phyloP scores from a whole-genome alignment of 176 grass and related monocot genomes.

The Bothriochloa decipiens region DNA sequence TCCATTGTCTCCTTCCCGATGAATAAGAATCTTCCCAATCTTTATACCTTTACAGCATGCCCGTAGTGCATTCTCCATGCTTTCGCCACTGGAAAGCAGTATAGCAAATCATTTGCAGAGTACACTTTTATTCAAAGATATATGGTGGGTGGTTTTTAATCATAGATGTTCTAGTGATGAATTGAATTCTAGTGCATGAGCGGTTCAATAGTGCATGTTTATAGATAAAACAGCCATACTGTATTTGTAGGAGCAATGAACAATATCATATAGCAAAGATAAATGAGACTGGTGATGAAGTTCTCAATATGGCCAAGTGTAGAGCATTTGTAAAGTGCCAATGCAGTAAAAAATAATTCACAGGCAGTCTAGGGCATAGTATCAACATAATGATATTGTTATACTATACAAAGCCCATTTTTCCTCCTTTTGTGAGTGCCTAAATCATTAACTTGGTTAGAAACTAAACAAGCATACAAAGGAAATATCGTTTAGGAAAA shows the following conservation, averaged over 20 bases:
- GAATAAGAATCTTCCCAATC: slow-evolving; percentile 95
- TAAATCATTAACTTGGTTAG: slow-evolving; percentile 1
- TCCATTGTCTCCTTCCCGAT: slow-evolving; percentile 82
- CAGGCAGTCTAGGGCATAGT: slow-evolving; percentile 6
- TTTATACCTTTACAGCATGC: slow-evolving; percentile 95
- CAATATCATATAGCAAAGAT: not conserved
- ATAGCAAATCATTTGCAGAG: slow-evolving; percentile 9
- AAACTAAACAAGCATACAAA: not conserved
- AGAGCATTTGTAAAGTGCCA: slow-evolving; percentile 25
- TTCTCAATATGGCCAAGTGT: slow-evolving; percentile 6
- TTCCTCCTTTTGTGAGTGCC: not conserved
- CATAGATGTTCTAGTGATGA: not conserved
- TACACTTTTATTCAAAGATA: slow-evolving; percentile 12
- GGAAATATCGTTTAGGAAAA: slow-evolving; percentile 16
- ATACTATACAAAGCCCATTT: not conserved
- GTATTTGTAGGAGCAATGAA: not conserved
- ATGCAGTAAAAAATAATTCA: not conserved
- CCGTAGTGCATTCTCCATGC: slow-evolving; percentile 90
- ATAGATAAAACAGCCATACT: not conserved
- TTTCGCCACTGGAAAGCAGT: slow-evolving; percentile 74
- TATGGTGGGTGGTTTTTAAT: not conserved
- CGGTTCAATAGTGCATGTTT: not conserved
- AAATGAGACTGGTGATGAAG: not conserved
- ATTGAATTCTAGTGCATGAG: not conserved
- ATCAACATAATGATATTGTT: slow-evolving; percentile 21